Percentiles rank a stretch among this genome's conserved stretches.
Conservation (phyloP, 768 basidiomycete species). For the Leucocoprinus leucothites region DNA sequence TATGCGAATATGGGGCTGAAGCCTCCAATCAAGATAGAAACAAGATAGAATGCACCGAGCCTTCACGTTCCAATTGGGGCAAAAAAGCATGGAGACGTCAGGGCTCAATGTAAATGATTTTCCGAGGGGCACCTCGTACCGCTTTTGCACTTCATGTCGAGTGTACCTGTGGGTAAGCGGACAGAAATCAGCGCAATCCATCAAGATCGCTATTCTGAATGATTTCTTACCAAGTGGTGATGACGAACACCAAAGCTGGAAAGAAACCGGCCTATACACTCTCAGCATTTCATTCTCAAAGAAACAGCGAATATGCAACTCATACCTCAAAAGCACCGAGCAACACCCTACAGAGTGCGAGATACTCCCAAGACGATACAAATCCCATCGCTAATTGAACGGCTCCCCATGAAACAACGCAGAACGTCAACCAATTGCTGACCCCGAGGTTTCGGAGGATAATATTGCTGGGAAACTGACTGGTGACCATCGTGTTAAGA, state of each 20-base stretch:
- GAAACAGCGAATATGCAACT: not conserved
- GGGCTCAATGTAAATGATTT: not conserved
- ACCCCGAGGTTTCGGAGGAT: slow-evolving; percentile 40
- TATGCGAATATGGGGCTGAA: slow-evolving; percentile 50
- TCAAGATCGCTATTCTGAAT: not conserved
- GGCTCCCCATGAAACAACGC: slow-evolving; percentile 41
- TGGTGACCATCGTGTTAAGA: slow-evolving; percentile 14
- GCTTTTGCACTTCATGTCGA: slow-evolving; percentile 48
- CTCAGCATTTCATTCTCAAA: not conserved
- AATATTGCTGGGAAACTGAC: slow-evolving; percentile 44
- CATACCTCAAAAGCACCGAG: slow-evolving; percentile 43
- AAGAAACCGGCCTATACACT: slow-evolving; percentile 45
- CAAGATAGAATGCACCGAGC: slow-evolving; percentile 45
- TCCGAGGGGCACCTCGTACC: slow-evolving; percentile 26
- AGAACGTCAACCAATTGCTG: slow-evolving; percentile 38
- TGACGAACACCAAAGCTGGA: slow-evolving; percentile 45
- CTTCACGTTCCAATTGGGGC: slow-evolving; percentile 21
- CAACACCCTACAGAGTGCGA: slow-evolving; percentile 37
- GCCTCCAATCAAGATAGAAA: slow-evolving; percentile 40
- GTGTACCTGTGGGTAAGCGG: slow-evolving; percentile 36
- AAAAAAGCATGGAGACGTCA: not conserved
- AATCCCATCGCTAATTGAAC: slow-evolving; percentile 47
- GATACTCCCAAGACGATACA: slow-evolving; percentile 36
- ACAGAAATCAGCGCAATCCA: not conserved
- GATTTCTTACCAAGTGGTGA: slow-evolving; percentile 42